These are phyloP conservation scores for Mycosphaerelloides madeirae DNA, from an alignment of 2,329 filamentous ascomycete species.

Conservation along the genomic window DNA sequence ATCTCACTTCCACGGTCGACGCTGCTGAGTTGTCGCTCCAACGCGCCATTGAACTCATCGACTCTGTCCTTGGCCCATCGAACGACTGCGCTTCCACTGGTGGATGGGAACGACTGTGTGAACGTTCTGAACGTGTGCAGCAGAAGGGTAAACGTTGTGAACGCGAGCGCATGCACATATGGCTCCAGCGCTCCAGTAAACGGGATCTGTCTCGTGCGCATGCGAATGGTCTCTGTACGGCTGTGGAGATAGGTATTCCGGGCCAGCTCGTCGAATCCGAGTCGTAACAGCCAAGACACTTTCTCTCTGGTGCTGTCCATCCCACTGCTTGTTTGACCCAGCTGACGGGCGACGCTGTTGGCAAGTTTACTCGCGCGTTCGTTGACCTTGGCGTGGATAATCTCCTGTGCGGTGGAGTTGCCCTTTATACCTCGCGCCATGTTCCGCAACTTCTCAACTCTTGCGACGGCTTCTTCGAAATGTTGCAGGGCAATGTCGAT, in stretches of 20 bases:
- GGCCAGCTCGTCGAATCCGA: conserved; percentile 87
- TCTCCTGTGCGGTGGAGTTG: conserved; percentile 82
- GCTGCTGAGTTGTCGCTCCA: conserved; percentile 80
- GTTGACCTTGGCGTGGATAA: conserved; percentile 86
- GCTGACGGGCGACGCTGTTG: conserved; percentile 69
- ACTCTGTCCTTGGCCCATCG: conserved; percentile 98
- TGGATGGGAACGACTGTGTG: conserved; percentile 62
- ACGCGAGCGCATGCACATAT: conserved; percentile 93
- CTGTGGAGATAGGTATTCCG: conserved; percentile 81
- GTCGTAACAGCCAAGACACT: conserved; percentile 74
- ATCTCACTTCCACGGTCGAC: conserved; percentile 70
- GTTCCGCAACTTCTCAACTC: conserved; percentile 78
- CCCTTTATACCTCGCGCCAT: conserved; percentile 76
- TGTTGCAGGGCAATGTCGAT: conserved; percentile 90
- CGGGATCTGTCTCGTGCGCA: conserved; percentile 81
- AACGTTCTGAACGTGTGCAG: conserved; percentile 70
- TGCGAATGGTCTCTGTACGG: conserved; percentile 70
- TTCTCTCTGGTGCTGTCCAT: conserved; percentile 73
- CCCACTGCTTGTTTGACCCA: conserved; percentile 73
- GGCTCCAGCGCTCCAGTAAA: conserved; percentile 90
- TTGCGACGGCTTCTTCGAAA: conserved; percentile 77
- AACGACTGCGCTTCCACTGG: conserved; percentile 85
- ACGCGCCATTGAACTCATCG: conserved; percentile 79
- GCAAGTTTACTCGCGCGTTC: conserved; percentile 77
- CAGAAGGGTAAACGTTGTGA: conserved; percentile 91